phyloP scores from a whole-genome alignment of 1,284 basidiomycete species.

The Inonotus hispidus region DNA sequence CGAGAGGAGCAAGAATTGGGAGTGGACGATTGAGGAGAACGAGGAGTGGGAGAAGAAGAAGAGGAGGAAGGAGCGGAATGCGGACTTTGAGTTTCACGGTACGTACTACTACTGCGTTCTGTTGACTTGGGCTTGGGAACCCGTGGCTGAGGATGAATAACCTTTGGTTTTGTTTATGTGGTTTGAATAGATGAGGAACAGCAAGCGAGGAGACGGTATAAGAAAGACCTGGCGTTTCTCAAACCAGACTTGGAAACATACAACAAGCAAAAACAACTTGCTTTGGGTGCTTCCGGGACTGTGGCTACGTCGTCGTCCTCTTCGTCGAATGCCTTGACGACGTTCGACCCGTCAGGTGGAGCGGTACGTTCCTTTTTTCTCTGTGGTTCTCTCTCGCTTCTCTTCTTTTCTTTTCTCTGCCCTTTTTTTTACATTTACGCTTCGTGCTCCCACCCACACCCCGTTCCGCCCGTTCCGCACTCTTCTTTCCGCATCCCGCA shows the following conservation, averaged over 20 bases:
- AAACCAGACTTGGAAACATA: conserved; percentile 86
- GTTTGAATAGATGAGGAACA: conserved; percentile 76
- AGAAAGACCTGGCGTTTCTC: conserved; percentile 81
- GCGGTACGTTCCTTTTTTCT: conserved; percentile 30
- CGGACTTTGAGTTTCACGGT: conserved; percentile 42
- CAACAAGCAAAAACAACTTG: conserved; percentile 81
- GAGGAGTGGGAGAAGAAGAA: conserved; percentile 56
- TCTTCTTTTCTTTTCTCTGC: neutral
- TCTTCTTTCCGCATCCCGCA: neutral
- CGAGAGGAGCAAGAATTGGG: conserved; percentile 47
- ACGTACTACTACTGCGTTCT: conserved; percentile 24
- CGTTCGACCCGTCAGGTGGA: conserved; percentile 45
- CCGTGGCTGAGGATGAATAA: neutral
- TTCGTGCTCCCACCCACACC: neutral
- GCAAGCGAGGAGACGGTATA: conserved; percentile 83
- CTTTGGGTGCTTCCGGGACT: conserved; percentile 67
- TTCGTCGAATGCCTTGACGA: conserved; percentile 35
- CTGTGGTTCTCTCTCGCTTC: neutral
- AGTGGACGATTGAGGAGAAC: conserved; percentile 58
- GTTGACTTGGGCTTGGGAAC: conserved; percentile 11
- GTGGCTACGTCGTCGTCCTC: conserved; percentile 33
- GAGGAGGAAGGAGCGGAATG: conserved; percentile 39
- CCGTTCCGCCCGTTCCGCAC: neutral
- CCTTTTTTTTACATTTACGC: neutral
- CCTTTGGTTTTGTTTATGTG: neutral